phyloP scores from a whole-genome alignment of 164 flowering plant species.

The Umbilicus rupestris region DNA sequence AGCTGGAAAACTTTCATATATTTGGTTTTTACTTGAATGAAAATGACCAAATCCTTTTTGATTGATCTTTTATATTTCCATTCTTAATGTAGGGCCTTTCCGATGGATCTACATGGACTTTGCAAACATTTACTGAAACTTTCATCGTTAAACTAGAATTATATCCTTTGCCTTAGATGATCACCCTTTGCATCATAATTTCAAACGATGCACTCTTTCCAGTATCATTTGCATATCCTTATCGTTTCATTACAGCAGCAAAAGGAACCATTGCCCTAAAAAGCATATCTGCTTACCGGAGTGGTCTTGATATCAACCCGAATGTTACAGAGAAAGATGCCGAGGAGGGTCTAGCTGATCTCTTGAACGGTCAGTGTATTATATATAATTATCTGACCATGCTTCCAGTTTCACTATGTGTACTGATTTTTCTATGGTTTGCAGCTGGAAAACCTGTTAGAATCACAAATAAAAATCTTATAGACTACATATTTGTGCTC shows the following conservation, averaged over 20 bases:
- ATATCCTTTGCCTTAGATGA: constrained; percentile 59
- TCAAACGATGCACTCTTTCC: neutral
- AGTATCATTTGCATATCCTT: constrained; percentile 29
- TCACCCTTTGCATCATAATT: neutral
- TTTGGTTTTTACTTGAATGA: neutral
- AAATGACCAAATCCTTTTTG: neutral
- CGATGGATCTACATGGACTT: constrained; percentile 57
- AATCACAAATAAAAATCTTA: constrained; percentile 61
- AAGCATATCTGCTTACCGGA: constrained; percentile 89
- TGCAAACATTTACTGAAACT: constrained; percentile 49
- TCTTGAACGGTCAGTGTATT: constrained; percentile 40
- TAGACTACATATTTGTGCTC: constrained; percentile 58
- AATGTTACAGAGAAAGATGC: constrained; percentile 52
- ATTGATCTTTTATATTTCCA: too few relatives aligned
- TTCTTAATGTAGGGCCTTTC: constrained; percentile 32
- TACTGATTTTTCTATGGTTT: constrained; percentile 16
- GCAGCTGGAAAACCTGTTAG: constrained; percentile 73
- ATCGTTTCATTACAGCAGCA: constrained; percentile 40
- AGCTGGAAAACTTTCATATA: neutral
- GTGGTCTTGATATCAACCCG: constrained; percentile 75
- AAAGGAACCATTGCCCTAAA: constrained; percentile 52
- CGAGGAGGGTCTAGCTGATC: constrained; percentile 58
- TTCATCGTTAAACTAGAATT: constrained; percentile 49
- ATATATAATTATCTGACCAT: neutral
- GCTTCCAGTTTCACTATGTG: neutral